Conservation (phyloP, 2,329 filamentous ascomycete genomes). For the Cytospora piceae region DNA sequence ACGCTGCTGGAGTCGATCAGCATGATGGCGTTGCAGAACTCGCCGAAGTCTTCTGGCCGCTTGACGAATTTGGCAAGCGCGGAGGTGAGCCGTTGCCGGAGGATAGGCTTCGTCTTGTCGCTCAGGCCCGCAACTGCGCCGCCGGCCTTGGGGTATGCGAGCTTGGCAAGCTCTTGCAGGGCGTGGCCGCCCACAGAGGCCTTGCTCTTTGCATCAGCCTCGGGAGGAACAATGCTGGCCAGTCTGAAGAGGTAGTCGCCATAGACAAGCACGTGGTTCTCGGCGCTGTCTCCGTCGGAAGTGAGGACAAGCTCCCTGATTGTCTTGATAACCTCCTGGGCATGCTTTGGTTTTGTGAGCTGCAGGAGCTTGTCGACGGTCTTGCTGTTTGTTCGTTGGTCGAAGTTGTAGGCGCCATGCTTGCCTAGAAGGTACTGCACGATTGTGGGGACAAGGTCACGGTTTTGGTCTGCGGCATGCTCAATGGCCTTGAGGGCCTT, state of each 20-base stretch:
- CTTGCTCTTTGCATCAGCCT: constrained; percentile 37
- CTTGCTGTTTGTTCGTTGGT: constrained; percentile 73
- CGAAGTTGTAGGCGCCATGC: constrained; percentile 77
- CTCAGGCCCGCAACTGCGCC: constrained; percentile 50
- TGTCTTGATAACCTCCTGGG: constrained; percentile 22
- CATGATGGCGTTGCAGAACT: constrained; percentile 58
- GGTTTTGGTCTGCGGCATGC: constrained; percentile 63
- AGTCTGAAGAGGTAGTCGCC: constrained; percentile 59
- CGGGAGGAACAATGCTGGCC: constrained; percentile 44
- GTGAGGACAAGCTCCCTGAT: constrained; percentile 35
- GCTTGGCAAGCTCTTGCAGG: constrained; percentile 56
- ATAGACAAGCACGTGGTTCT: constrained; percentile 53
- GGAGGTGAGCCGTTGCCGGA: constrained; percentile 60
- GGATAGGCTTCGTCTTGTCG: constrained; percentile 57
- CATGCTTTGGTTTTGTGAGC: constrained; percentile 37
- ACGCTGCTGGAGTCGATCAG: constrained; percentile 55
- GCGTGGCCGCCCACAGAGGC: constrained; percentile 46
- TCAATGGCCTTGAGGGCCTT: constrained; percentile 76
- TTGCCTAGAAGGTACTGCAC: constrained; percentile 71
- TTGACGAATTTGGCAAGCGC: constrained; percentile 62
- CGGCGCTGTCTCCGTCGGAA: constrained; percentile 32
- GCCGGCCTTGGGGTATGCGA: constrained; percentile 57
- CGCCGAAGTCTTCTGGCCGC: constrained; percentile 55
- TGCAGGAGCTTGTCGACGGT: constrained; percentile 53
- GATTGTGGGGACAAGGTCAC: constrained; percentile 62